Conservation (phyloP, 2,329 filamentous ascomycete genomes). For the Monilinia fructigena region DNA sequence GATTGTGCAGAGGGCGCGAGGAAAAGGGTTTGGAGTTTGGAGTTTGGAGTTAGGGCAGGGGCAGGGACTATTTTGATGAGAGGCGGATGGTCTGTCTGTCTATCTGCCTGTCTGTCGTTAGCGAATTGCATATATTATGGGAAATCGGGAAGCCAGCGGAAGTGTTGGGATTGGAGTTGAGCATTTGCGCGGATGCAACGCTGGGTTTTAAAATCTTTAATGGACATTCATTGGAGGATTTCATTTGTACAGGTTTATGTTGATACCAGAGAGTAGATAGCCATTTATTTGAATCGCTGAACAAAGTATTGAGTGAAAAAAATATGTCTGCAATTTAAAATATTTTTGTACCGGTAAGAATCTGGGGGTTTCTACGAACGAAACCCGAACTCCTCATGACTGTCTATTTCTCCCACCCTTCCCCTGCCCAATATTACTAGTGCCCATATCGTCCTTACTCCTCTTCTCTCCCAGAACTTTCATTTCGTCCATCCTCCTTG, state of each 20-base stretch:
- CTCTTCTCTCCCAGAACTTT: constrained; percentile 28
- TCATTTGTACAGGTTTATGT: not conserved
- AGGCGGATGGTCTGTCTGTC: not conserved
- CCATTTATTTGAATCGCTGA: not conserved
- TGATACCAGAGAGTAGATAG: not conserved
- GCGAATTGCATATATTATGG: constrained; percentile 6
- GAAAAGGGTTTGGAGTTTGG: not conserved
- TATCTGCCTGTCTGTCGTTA: not conserved
- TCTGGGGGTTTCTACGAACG: not conserved
- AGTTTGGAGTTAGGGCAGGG: not conserved
- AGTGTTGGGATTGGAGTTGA: not conserved
- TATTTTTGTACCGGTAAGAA: not conserved
- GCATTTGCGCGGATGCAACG: constrained; percentile 3
- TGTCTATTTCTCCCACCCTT: not conserved
- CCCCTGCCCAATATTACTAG: constrained; percentile 1
- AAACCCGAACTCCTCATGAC: not conserved
- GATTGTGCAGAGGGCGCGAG: not conserved
- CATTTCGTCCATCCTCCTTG: constrained; percentile 41
- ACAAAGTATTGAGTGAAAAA: not conserved
- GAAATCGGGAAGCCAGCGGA: not conserved
- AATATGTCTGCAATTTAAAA: not conserved
- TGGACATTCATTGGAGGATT: no score
- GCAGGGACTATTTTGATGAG: not conserved
- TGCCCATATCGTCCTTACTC: constrained; percentile 28
- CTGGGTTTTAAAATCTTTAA: constrained; percentile 5